These are phyloP conservation scores for Plasmodium falciparum DNA, from an alignment of 169 alveolate genomes.

Conservation along the genomic window DNA sequence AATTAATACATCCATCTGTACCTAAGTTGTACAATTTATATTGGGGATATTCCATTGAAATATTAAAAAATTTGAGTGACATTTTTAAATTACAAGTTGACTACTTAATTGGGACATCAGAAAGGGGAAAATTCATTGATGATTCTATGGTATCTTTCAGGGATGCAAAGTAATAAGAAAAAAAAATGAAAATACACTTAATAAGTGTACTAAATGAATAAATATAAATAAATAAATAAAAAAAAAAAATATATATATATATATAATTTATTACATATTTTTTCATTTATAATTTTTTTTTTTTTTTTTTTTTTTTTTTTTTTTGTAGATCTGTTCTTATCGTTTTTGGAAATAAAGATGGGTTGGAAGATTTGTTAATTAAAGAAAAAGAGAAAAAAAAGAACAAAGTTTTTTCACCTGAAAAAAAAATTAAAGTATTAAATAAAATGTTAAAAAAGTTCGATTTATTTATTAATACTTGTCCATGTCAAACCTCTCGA, in stretches of 20 bases:
- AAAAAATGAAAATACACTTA: not conserved
- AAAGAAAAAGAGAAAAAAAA: slow-evolving; percentile 37
- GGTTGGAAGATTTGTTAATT: slow-evolving; percentile 45
- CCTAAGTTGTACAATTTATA: slow-evolving; percentile 49
- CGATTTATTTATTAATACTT: slow-evolving; percentile 92
- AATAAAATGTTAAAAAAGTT: slow-evolving; percentile 85
- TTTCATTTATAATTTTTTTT: not conserved
- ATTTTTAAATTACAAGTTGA: slow-evolving; percentile 44
- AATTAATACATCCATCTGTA: slow-evolving; percentile 46
- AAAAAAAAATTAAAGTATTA: slow-evolving; percentile 26
- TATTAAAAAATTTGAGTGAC: slow-evolving; percentile 56
- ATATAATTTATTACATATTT: not conserved
- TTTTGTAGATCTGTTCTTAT: slow-evolving; percentile 46
- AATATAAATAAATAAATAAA: too few species aligned
- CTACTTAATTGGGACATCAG: slow-evolving; percentile 63
- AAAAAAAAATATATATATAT: too few species aligned
- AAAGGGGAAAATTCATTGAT: slow-evolving; percentile 26
- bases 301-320: not conserved
- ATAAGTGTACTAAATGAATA: too few species aligned
- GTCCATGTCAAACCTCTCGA: slow-evolving; percentile 94
- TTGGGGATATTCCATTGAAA: slow-evolving; percentile 69
- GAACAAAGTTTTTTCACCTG: slow-evolving; percentile 15
- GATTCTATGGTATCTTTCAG: slow-evolving; percentile 2
- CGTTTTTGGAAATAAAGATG: slow-evolving; percentile 69
- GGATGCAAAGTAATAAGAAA: slow-evolving; percentile 12